phyloP scores from a whole-genome alignment of 2,329 filamentous ascomycete species.

The Aureobasidium uvarum region DNA sequence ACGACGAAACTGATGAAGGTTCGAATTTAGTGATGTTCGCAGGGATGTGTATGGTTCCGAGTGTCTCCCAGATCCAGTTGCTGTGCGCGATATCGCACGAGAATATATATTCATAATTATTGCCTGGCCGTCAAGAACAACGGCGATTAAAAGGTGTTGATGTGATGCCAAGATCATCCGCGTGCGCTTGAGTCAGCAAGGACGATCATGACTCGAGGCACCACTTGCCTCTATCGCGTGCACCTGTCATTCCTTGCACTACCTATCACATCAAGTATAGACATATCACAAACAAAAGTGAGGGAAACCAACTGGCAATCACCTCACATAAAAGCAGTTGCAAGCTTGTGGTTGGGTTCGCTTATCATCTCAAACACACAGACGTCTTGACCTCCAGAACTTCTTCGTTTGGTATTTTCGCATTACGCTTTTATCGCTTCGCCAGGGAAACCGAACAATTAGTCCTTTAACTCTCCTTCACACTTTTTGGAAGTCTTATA shows the following conservation, averaged over 20 bases:
- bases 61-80: background rate
- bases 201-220: constrained; percentile 3
- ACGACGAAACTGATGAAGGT: background rate
- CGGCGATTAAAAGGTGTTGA: background rate
- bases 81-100: background rate
- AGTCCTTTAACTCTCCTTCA: background rate
- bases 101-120: background rate
- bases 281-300: background rate
- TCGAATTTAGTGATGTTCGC: background rate
- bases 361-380: background rate
- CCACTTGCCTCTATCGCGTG: background rate
- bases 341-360: background rate
- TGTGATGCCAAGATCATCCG: background rate
- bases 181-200: constrained; percentile 18
- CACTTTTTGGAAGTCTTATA: background rate
- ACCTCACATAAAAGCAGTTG: background rate
- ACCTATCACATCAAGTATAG: background rate
- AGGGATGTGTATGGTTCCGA: background rate
- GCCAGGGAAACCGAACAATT: background rate
- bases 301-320: background rate
- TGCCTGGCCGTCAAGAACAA: background rate
- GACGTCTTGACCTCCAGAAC: background rate
- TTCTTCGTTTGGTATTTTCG: background rate
- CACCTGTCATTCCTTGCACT: background rate
- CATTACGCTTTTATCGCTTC: background rate